Evolutionary conservation across 1,284 basidiomycete genomes (phyloP).

Genomic region (Sutorius eximius): DNA sequence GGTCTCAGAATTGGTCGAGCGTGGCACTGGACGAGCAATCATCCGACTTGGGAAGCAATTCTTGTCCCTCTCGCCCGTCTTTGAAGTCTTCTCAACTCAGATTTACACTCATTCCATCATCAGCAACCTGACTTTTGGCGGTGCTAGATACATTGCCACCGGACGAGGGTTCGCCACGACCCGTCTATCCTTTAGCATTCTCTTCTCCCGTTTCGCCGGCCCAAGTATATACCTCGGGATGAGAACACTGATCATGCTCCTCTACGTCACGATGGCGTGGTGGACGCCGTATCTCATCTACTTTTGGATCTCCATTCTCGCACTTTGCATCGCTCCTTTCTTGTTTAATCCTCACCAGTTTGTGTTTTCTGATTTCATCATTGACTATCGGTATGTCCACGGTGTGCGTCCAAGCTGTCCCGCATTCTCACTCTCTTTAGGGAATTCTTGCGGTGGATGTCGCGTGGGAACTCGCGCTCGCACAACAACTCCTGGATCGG

Average conservation of each 20-base stretch:
- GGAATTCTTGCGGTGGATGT: constrained; percentile 98
- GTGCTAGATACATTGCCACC: constrained; percentile 97
- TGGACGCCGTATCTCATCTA: constrained; percentile 93
- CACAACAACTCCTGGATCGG: constrained; percentile 98
- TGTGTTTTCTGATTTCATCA: constrained; percentile 90
- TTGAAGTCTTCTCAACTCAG: constrained; percentile 95
- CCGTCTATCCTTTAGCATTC: constrained; percentile 87
- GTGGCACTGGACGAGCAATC: constrained; percentile 86
- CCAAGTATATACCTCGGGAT: constrained; percentile 96
- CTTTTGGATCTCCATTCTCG: constrained; percentile 91
- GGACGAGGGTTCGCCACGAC: constrained; percentile 96
- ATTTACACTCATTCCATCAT: constrained; percentile 95
- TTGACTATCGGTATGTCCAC: constrained; percentile 81
- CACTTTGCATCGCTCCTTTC: constrained; percentile 91
- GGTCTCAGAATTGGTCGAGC: constrained; percentile 82
- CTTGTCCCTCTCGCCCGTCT: constrained; percentile 87
- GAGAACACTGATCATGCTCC: constrained; percentile 84
- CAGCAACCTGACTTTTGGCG: constrained; percentile 93
- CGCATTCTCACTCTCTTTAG: constrained; percentile 38
- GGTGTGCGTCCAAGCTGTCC: neutral
- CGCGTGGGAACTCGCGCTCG: constrained; percentile 91
- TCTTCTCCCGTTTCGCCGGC: constrained; percentile 95
- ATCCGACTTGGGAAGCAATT: constrained; percentile 91
- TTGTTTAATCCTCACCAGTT: constrained; percentile 98
- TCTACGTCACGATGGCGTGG: constrained; percentile 87